Percentiles rank a stretch among this genome's conserved stretches.
These are phyloP conservation scores for Solanum pinnatisectum DNA, from an alignment of 257 asterid species.

Conservation along the genomic window DNA sequence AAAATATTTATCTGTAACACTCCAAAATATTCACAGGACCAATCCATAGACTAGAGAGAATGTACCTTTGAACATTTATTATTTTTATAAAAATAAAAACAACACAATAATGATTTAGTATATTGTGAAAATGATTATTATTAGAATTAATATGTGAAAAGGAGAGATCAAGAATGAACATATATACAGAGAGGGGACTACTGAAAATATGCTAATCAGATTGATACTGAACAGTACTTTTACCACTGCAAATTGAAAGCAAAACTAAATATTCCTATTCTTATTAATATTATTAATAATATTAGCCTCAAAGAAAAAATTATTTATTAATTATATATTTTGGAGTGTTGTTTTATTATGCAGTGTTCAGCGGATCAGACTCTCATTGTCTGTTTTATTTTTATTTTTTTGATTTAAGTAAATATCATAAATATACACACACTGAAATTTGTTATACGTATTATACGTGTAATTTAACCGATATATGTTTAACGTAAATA, in stretches of 20 bases:
- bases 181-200: background rate
- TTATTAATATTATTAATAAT: background rate
- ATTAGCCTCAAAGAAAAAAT: no score
- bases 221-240: background rate
- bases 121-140: background rate
- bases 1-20: background rate
- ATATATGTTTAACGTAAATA: background rate
- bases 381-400: background rate
- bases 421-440: no score
- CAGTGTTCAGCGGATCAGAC: background rate
- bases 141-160: background rate
- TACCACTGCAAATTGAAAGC: background rate
- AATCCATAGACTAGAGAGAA: background rate
- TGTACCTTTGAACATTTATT: background rate
- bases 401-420: background rate
- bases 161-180: background rate
- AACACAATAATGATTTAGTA: background rate
- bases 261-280: background rate
- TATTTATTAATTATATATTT: background rate
- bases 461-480: no score
- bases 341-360: background rate
- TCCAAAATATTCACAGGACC: background rate
- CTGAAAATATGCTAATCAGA: background rate
- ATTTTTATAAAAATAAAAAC: no score
- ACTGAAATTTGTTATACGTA: background rate